Base-by-base conservation (phyloP, 306 rosid species). In the Delonix regia region DNA sequence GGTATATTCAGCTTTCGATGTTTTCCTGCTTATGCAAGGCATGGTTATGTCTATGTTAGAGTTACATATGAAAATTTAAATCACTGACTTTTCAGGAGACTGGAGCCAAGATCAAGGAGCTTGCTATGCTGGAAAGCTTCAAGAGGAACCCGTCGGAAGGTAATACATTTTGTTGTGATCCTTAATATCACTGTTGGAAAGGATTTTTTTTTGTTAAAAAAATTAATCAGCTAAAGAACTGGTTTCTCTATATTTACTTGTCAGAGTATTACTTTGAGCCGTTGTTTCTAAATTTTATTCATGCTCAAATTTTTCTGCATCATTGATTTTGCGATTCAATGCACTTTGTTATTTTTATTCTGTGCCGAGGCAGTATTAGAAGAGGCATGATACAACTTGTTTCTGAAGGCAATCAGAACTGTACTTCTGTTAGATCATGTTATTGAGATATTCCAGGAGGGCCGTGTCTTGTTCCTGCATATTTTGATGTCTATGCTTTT, bases 91-190 rank as follows among this genome's bases (percentile, higher is more conserved):
- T 76, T 74, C 86, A 96, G 99, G 98, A 88, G 97, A 84, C 86
- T 96, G 77, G 99, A 96, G 69, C 95, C 99, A 71, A 94, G 93
- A 85, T 91, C 99, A 30, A 90, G 99, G 81, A 90, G 91, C 84
- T 86, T 96, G 70, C 80, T 93, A 78, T 93, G 99, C 84, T 93
- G 97, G 97, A 96, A 86, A 84, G 91, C 98, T 76, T 82, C 98
- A 39, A 85, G 88, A 84, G 93, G 73, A 71, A 91, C 96, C 44
- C 88, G 94, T 27, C 78, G 93, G 76, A 93, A 91, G 99, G 99
- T 96, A 88, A 75, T 53, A 53, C 63, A 45, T 73, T 82, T 76
- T 77, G 22, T 53, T 34, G 7, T 55, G 75, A 68, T 79, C 61
- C 61, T 38, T 65, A 39, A 39, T 16, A 53, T 73, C 34, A 25